Evolutionary conservation across 2,329 filamentous ascomycete species (phyloP).

Genomic region (Cladosporium sphaerospermum): DNA sequence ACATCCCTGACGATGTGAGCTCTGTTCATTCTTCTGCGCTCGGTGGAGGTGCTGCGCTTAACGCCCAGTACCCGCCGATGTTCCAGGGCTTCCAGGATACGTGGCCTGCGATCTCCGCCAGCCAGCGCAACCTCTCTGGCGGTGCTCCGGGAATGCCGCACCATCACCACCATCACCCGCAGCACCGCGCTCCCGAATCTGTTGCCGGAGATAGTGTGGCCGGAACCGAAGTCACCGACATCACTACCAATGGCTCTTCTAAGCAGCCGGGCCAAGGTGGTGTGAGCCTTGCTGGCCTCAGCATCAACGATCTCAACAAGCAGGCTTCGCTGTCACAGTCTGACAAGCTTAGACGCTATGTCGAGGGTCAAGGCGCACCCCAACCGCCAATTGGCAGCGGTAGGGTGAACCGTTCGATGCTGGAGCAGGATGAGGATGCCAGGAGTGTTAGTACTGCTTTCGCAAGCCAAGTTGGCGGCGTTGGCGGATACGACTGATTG

Average conservation of each 20-base stretch:
- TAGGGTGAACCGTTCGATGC: conserved; percentile 41
- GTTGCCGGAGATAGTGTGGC: conserved; percentile 88
- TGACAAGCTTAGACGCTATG: conserved; percentile 89
- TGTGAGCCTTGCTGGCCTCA: conserved; percentile 80
- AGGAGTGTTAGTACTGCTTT: conserved; percentile 96
- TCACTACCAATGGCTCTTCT: conserved; percentile 68
- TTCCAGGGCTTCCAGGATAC: conserved; percentile 88
- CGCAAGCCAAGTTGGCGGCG: conserved; percentile 76
- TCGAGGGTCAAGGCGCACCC: conserved; percentile 54
- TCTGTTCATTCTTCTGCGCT: conserved; percentile 92
- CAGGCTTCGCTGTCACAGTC: conserved; percentile 70
- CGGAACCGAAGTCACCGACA: conserved; percentile 82
- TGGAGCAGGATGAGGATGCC: conserved; percentile 75
- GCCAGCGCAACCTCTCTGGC: conserved; percentile 57
- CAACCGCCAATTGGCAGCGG: conserved; percentile 54
- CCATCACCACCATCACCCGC: conserved; percentile 7
- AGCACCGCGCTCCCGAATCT: conserved; percentile 44
- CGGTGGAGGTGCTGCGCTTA: conserved; percentile 64
- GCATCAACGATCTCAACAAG: conserved; percentile 64
- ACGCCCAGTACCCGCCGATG: conserved; percentile 72
- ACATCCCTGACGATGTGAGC: conserved; percentile 94
- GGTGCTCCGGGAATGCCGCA: conserved; percentile 18
- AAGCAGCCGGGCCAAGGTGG: conserved; percentile 63
- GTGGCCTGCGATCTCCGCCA: conserved; percentile 66
- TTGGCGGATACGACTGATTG: conserved; percentile 17